Conservation (phyloP, 208 protist genomes). For the Leishmania gerbilli region DNA sequence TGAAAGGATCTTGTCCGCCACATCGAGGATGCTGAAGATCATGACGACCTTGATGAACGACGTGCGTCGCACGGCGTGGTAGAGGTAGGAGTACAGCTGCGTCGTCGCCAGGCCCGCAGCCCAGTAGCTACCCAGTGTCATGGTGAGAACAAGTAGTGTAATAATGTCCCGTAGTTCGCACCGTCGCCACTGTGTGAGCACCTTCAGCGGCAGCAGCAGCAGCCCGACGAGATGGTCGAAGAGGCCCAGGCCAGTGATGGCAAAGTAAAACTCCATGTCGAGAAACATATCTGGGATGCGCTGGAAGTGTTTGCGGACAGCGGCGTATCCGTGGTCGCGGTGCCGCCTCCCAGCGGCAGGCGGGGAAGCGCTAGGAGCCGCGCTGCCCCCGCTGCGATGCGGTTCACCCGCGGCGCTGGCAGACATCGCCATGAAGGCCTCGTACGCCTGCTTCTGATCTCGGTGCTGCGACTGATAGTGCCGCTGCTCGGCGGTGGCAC, state of each 20-base stretch:
- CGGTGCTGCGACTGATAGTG: constrained; percentile 50
- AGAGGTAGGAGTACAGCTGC: constrained; percentile 24
- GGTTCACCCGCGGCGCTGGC: background rate
- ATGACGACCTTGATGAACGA: constrained; percentile 94
- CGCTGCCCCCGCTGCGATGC: background rate
- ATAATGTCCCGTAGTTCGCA: constrained; percentile 15
- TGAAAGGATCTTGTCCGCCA: constrained; percentile 89
- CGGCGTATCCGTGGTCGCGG: constrained; percentile 11
- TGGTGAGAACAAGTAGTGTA: constrained; percentile 1
- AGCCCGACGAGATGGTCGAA: constrained; percentile 11
- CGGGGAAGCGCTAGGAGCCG: background rate
- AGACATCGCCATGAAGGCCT: background rate
- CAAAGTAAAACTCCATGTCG: constrained; percentile 23
- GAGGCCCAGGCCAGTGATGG: constrained; percentile 16
- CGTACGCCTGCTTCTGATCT: constrained; percentile 5
- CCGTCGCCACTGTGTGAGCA: constrained; percentile 4
- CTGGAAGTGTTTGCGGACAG: constrained; percentile 4
- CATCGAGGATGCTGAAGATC: constrained; percentile 94
- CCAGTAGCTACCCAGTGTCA: constrained; percentile 16
- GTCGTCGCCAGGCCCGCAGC: constrained; percentile 7
- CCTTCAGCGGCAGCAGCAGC: constrained; percentile 16
- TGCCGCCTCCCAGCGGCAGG: background rate
- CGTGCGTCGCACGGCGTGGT: constrained; percentile 24
- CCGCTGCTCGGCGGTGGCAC: constrained; percentile 20
- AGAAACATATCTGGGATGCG: constrained; percentile 14